Conservation (phyloP, 805 yeast genomes). For the Candida sonorensis region DNA sequence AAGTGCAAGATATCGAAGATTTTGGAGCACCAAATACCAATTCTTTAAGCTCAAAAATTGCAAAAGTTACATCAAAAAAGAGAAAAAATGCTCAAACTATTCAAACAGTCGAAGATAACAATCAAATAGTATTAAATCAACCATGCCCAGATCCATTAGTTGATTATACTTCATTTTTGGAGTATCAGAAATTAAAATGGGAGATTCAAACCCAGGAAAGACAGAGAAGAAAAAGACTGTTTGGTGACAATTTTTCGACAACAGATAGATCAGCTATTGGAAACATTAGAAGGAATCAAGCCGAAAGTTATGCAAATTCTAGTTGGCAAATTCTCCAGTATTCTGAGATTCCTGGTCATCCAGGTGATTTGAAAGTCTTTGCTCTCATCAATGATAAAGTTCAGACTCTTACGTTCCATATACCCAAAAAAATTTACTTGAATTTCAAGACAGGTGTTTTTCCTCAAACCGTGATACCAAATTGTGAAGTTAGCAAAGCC, state of each 20-base stretch:
- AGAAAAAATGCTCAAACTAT: slow-evolving; percentile 29
- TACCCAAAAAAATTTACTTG: slow-evolving; percentile 71
- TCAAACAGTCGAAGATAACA: slow-evolving; percentile 37
- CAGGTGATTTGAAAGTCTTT: slow-evolving; percentile 75
- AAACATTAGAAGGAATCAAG: slow-evolving; percentile 65
- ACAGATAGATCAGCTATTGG: slow-evolving; percentile 58
- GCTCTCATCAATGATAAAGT: slow-evolving; percentile 64
- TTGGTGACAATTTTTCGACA: slow-evolving; percentile 51
- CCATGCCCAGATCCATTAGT: slow-evolving; percentile 60
- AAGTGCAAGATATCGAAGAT: slow-evolving; percentile 70
- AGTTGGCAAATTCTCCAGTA: slow-evolving; percentile 86
- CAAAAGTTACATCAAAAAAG: slow-evolving; percentile 43
- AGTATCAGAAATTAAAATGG: slow-evolving; percentile 87
- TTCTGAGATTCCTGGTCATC: slow-evolving; percentile 40
- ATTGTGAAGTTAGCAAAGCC: slow-evolving; percentile 52
- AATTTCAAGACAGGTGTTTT: slow-evolving; percentile 43
- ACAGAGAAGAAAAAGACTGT: slow-evolving; percentile 64
- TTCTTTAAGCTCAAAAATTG: slow-evolving; percentile 30
- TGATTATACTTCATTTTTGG: slow-evolving; percentile 63
- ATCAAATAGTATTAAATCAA: slow-evolving; percentile 40
- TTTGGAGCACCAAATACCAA: too few species aligned
- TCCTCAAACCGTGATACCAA: slow-evolving; percentile 31
- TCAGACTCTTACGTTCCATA: slow-evolving; percentile 64
- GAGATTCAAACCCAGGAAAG: slow-evolving; percentile 64
- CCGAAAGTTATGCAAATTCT: slow-evolving; percentile 68